Percentiles rank a stretch among this genome's conserved stretches.
phyloP scores from a whole-genome alignment of 306 rosid species.

The Mimosa bimucronata region DNA sequence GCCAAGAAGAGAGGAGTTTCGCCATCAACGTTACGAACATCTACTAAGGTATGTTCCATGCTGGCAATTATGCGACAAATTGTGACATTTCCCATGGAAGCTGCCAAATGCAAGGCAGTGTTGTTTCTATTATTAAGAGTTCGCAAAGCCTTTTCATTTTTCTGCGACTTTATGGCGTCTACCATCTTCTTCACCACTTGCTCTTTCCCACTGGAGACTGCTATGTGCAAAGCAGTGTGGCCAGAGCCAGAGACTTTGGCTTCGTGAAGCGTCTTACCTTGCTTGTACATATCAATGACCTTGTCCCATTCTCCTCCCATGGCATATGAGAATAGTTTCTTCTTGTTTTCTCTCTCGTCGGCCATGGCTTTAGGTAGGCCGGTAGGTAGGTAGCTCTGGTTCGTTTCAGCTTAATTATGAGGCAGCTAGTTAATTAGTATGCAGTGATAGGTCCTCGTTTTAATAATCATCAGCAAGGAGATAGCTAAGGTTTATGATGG shows the following conservation, averaged over 20 bases:
- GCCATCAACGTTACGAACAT: neutral
- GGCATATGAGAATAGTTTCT: neutral
- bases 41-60: neutral
- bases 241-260: conserved; percentile 20
- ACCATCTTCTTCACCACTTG: conserved; percentile 40
- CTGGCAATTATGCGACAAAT: conserved; percentile 45
- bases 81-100: conserved; percentile 35
- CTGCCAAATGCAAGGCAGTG: conserved; percentile 57
- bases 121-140: conserved; percentile 27
- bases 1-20: neutral
- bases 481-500: no score
- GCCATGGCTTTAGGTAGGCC: no score
- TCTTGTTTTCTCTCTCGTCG: neutral
- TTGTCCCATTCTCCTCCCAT: conserved; percentile 46
- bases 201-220: conserved; percentile 47
- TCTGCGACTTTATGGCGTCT: neutral
- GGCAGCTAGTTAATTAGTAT: no score
- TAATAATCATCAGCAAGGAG: neutral
- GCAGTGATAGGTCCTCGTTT: neutral
- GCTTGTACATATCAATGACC: conserved; percentile 25
- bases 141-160: neutral
- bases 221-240: conserved; percentile 52
- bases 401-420: no score
- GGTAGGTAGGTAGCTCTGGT: no score
- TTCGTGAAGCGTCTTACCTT: neutral